Conservation (phyloP, 257 asterid genomes). For the Hygrophila difformis region DNA sequence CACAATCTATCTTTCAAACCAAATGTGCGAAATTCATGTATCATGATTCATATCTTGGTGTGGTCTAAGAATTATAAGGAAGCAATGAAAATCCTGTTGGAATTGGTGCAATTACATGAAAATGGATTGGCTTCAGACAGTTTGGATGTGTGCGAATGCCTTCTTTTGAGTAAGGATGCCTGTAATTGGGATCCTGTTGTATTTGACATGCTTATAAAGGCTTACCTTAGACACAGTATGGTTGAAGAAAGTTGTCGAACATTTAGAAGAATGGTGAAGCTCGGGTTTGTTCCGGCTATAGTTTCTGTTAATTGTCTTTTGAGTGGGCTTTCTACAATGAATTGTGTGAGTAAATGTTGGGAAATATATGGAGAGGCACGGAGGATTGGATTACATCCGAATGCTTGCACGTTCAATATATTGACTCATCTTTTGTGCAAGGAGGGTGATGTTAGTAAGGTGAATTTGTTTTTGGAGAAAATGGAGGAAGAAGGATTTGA, state of each 20-base stretch:
- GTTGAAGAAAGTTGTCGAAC: conserved; percentile 42
- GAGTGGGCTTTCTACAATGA: conserved; percentile 47
- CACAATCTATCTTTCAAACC: conserved; percentile 31
- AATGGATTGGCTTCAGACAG: conserved; percentile 15
- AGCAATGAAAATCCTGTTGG: conserved; percentile 54
- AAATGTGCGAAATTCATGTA: conserved; percentile 39
- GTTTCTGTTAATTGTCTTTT: conserved; percentile 51
- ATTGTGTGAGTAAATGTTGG: conserved; percentile 56
- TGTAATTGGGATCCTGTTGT: conserved; percentile 90
- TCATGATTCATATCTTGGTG: conserved; percentile 59
- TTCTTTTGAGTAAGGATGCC: conserved; percentile 30
- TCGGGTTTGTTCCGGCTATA: conserved; percentile 60
- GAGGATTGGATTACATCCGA: conserved; percentile 54
- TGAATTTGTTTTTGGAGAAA: conserved; percentile 56
- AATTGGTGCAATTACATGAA: conserved; percentile 38
- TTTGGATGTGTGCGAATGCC: conserved; percentile 33
- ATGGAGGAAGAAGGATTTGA: conserved; percentile 86
- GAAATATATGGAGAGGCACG: conserved; percentile 51
- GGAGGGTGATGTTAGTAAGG: conserved; percentile 56
- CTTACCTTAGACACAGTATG: conserved; percentile 55
- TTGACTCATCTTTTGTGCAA: conserved; percentile 55
- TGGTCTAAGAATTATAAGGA: conserved; percentile 54
- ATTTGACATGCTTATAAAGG: conserved; percentile 84
- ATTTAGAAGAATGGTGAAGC: conserved; percentile 37
- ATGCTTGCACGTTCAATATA: conserved; percentile 66